These are phyloP conservation scores for Epichloe aotearoae DNA, from an alignment of 2,329 filamentous ascomycete species.

Conservation along the genomic window DNA sequence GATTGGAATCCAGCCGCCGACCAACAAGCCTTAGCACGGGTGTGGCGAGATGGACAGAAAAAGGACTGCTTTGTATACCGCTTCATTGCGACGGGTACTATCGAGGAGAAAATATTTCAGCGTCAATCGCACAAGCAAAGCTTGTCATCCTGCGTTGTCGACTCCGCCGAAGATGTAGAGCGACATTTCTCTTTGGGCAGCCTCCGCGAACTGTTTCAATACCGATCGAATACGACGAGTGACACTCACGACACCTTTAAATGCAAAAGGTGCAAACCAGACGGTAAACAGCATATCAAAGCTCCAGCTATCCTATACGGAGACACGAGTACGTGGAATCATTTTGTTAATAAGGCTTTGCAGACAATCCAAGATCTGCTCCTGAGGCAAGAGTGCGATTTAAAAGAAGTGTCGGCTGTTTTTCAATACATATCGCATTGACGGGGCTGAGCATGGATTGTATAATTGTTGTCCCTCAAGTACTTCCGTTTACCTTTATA, in stretches of 20 bases:
- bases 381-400: constrained; percentile 69
- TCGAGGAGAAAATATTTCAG: constrained; percentile 99
- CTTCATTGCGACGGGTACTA: constrained; percentile 96
- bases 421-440: constrained; percentile 95
- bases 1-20: constrained; percentile 98
- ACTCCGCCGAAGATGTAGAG: constrained; percentile 93
- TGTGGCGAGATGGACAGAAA: constrained; percentile 98
- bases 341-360: constrained; percentile 74
- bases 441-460: not conserved
- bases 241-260: constrained; percentile 99
- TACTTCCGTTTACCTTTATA: no score
- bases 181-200: constrained; percentile 89
- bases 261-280: constrained; percentile 84
- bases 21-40: constrained; percentile 89
- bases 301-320: constrained; percentile 92
- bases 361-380: constrained; percentile 81
- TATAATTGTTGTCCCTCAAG: not conserved
- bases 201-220: constrained; percentile 87
- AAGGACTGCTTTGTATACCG: constrained; percentile 99
- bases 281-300: constrained; percentile 78
- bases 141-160: constrained; percentile 88
- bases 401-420: constrained; percentile 77
- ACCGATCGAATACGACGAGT: constrained; percentile 68
- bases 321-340: constrained; percentile 98
- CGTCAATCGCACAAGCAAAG: constrained; percentile 97